phyloP scores from a whole-genome alignment of 257 asterid genomes.

The Primulina eburnea region DNA sequence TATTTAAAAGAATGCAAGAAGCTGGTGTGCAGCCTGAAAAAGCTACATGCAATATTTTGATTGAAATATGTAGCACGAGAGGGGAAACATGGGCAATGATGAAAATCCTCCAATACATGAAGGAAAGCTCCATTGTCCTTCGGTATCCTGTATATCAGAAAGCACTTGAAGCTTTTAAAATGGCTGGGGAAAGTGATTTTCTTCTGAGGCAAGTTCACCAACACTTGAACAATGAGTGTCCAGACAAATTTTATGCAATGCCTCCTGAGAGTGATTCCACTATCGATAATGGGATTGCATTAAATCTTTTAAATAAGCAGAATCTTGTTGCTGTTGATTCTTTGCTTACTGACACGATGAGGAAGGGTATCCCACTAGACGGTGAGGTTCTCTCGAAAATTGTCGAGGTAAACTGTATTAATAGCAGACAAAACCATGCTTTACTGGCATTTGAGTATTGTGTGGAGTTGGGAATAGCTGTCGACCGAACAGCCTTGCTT shows the following conservation, averaged over 20 bases:
- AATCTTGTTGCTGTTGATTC: constrained; percentile 65
- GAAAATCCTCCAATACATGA: constrained; percentile 78
- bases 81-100: constrained; percentile 53
- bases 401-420: constrained; percentile 47
- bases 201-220: constrained; percentile 75
- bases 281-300: constrained; percentile 40
- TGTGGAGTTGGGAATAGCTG: constrained; percentile 41
- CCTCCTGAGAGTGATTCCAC: constrained; percentile 19
- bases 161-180: constrained; percentile 51
- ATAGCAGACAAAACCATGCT: constrained; percentile 51
- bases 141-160: constrained; percentile 58
- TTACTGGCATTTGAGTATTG: constrained; percentile 55
- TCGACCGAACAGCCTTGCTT: constrained; percentile 57
- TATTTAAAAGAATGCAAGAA: constrained; percentile 77
- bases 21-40: constrained; percentile 87
- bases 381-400: constrained; percentile 46
- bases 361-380: constrained; percentile 40
- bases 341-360: constrained; percentile 48
- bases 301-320: constrained; percentile 45
- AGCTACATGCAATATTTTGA: constrained; percentile 84
- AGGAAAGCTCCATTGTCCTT: constrained; percentile 65
- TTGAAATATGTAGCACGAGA: constrained; percentile 60
- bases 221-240: constrained; percentile 37
- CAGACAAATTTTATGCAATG: constrained; percentile 13
- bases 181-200: constrained; percentile 43